Evolutionary conservation across 306 rosid genomes (phyloP).

Genomic region (Lathyrus sativus): DNA sequence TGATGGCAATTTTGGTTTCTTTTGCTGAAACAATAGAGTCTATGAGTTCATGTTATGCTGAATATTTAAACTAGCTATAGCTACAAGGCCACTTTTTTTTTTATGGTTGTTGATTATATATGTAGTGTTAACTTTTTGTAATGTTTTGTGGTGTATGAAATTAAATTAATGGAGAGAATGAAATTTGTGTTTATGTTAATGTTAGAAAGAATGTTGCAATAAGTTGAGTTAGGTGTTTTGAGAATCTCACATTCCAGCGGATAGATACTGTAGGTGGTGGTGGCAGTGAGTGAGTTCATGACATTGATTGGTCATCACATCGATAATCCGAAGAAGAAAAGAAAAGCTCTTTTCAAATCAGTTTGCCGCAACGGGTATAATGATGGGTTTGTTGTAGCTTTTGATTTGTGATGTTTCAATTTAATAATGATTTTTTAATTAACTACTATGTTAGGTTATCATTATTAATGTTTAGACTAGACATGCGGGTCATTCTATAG

Average conservation of each 20-base stretch:
- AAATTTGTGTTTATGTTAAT: background rate
- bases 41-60: background rate
- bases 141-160: background rate
- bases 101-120: background rate
- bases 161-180: background rate
- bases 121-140: background rate
- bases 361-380: conserved; percentile 1
- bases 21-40: conserved; percentile 31
- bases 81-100: background rate
- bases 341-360: background rate
- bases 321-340: background rate
- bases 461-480: no score
- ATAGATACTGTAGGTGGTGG: no score
- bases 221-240: no score
- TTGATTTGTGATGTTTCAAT: background rate
- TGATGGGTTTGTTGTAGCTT: background rate
- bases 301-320: background rate
- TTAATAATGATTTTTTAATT: no score
- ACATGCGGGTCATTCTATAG: no score
- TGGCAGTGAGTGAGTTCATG: background rate
- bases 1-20: conserved; percentile 57
- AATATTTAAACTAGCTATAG: background rate
- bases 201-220: background rate
- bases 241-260: no score
- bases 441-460: no score